These are phyloP conservation scores for Fusarium virguliforme DNA, from an alignment of 2,329 filamentous ascomycete species.

Conservation along the genomic window DNA sequence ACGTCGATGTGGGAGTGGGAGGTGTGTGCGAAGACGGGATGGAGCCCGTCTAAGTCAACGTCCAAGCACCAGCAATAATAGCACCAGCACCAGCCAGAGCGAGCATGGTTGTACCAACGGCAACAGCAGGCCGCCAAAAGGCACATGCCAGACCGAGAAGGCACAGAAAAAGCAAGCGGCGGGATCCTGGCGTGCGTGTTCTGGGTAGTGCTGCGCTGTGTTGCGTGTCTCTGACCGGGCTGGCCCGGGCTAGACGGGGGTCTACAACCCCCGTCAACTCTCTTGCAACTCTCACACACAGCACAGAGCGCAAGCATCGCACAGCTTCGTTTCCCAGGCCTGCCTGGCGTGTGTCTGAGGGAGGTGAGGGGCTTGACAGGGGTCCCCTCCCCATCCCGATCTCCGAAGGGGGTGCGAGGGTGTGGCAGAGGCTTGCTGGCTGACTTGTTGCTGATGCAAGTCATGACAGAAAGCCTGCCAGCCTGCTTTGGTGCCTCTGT, in stretches of 20 bases:
- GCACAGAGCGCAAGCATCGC: constrained; percentile 31
- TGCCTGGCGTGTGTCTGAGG: constrained; percentile 33
- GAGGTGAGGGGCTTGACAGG: constrained; percentile 33
- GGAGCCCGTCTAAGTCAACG: constrained; percentile 29
- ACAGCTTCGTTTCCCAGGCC: constrained; percentile 36
- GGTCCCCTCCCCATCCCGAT: constrained; percentile 37
- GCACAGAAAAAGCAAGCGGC: constrained; percentile 45
- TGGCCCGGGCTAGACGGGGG: constrained; percentile 34
- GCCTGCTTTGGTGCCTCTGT: constrained; percentile 8
- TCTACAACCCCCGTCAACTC: constrained; percentile 37
- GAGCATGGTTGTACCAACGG: constrained; percentile 24
- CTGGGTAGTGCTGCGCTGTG: constrained; percentile 29
- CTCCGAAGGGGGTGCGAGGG: constrained; percentile 30
- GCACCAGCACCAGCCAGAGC: constrained; percentile 9
- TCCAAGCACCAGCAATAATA: constrained; percentile 21
- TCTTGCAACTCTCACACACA: constrained; percentile 45
- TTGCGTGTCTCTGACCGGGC: constrained; percentile 40
- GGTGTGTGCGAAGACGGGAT: constrained; percentile 34
- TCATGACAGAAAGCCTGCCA: constrained; percentile 32
- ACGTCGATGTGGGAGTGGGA: constrained; percentile 29
- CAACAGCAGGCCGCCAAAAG: constrained; percentile 26
- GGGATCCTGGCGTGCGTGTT: constrained; percentile 35
- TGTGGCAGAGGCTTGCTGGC: constrained; percentile 33
- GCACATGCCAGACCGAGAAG: constrained; percentile 9
- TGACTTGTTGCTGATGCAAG: constrained; percentile 42